Evolutionary conservation across 352 stramenopile species (phyloP).

Genomic region (Globisporangium orthogonon): DNA sequence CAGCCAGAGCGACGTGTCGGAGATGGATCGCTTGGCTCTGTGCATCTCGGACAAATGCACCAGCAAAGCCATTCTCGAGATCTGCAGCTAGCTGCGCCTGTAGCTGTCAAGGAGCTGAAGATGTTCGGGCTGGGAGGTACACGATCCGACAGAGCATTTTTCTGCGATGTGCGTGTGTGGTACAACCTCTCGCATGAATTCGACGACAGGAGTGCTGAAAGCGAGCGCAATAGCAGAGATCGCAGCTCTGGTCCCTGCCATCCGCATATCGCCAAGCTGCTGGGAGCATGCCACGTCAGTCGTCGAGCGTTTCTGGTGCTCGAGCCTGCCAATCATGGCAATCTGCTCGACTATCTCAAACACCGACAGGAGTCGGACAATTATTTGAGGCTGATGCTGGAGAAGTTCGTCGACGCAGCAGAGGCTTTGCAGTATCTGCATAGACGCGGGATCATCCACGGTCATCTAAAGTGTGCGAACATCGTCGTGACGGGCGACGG

Average conservation of each 20-base stretch:
- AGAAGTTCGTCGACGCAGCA: background rate
- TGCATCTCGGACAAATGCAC: background rate
- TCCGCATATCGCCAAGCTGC: constrained; percentile 4
- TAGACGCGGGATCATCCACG: background rate
- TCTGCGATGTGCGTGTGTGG: constrained; percentile 1
- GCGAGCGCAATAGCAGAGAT: background rate
- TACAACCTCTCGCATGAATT: background rate
- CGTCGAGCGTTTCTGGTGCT: constrained; percentile 3
- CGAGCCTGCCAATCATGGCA: background rate
- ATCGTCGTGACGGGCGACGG: constrained; percentile 6
- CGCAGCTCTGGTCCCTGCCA: background rate
- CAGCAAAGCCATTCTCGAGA: background rate
- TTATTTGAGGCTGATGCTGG: background rate
- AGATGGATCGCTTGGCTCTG: background rate
- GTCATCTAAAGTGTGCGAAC: constrained; percentile 5
- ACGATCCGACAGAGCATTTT: constrained; percentile 1
- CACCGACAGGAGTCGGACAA: background rate
- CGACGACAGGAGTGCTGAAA: background rate
- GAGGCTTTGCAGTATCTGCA: constrained; percentile 7
- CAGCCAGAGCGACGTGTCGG: background rate
- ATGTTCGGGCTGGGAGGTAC: constrained; percentile 2
- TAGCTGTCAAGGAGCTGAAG: background rate
- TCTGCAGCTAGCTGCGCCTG: background rate
- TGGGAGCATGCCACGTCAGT: constrained; percentile 5
- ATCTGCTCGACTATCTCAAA: constrained; percentile 2